Evolutionary conservation across 805 yeast species (phyloP).

Genomic region (Teunomyces atbi): DNA sequence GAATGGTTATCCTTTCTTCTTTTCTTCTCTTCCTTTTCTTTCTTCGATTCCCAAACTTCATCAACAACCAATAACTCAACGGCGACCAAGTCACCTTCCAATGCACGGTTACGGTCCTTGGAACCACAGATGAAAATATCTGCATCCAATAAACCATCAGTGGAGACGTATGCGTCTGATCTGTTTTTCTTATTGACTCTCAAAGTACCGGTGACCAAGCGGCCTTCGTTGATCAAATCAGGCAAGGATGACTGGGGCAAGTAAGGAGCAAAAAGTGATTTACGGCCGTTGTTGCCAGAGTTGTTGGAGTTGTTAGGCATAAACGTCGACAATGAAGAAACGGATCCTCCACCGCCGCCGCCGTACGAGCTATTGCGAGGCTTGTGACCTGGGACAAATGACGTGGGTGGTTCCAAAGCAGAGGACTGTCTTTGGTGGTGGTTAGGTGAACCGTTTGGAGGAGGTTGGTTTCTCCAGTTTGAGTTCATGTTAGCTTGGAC

Average conservation of each 20-base stretch:
- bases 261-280: conserved; percentile 92
- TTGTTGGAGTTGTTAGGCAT: conserved; percentile 24
- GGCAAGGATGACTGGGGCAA: conserved; percentile 92
- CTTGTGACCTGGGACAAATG: conserved; percentile 77
- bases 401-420: conserved; percentile 36
- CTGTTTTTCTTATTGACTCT: conserved; percentile 95
- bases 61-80: conserved; percentile 92
- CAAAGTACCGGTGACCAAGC: conserved; percentile 86
- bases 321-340: conserved; percentile 46
- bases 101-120: conserved; percentile 94
- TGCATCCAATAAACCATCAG: conserved; percentile 93
- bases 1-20: conserved; percentile 68
- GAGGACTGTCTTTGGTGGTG: conserved; percentile 27
- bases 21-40: conserved; percentile 96
- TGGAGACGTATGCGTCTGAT: conserved; percentile 97
- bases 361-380: conserved; percentile 66
- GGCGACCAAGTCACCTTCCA: conserved; percentile 96
- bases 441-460: conserved; percentile 18
- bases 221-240: conserved; percentile 82
- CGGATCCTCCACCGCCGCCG: conserved; percentile 55
- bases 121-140: conserved; percentile 98
- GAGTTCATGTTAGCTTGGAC: conserved; percentile 42
- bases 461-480: conserved; percentile 67
- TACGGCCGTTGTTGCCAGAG: conserved; percentile 44
- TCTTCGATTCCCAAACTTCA: conserved; percentile 95